These are phyloP conservation scores for Tetracentron sinense DNA, from an alignment of 164 flowering plant genomes.

Conservation along the genomic window DNA sequence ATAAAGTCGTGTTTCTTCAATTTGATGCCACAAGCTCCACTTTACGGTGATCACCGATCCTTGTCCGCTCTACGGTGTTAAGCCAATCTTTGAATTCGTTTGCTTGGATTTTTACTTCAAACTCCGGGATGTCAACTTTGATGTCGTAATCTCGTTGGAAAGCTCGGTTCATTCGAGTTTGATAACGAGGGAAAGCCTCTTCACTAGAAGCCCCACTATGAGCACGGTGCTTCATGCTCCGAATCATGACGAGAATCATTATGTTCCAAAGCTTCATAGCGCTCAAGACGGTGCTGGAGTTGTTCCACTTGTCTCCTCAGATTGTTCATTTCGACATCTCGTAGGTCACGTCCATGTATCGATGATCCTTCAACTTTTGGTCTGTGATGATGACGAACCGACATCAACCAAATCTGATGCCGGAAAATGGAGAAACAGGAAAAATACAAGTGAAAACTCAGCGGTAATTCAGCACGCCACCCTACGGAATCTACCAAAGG, in stretches of 20 bases:
- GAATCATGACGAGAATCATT: not conserved
- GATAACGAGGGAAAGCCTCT: not conserved
- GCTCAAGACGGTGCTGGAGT: not conserved
- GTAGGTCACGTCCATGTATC: not conserved
- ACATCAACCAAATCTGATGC: too few species aligned
- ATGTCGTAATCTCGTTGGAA: not conserved
- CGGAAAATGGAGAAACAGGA: too few species aligned
- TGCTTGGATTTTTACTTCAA: constrained; percentile 8
- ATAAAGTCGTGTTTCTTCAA: constrained; percentile 10
- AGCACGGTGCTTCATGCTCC: not conserved
- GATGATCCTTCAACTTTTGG: too few species aligned
- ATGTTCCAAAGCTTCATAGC: not conserved
- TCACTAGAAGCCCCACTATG: not conserved
- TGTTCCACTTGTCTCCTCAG: not conserved
- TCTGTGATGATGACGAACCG: too few species aligned
- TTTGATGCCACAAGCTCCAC: constrained; percentile 8
- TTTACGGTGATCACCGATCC: not conserved
- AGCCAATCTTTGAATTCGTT: constrained; percentile 20
- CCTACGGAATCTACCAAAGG: too few species aligned
- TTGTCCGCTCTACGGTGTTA: not conserved
- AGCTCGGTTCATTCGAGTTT: not conserved
- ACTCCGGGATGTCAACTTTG: constrained; percentile 13
- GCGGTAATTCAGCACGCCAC: too few species aligned
- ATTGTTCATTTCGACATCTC: not conserved
- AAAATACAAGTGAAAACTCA: too few species aligned